These are phyloP conservation scores for Corynascus novoguineensis DNA, from an alignment of 495 filamentous ascomycete species.

Conservation along the genomic window DNA sequence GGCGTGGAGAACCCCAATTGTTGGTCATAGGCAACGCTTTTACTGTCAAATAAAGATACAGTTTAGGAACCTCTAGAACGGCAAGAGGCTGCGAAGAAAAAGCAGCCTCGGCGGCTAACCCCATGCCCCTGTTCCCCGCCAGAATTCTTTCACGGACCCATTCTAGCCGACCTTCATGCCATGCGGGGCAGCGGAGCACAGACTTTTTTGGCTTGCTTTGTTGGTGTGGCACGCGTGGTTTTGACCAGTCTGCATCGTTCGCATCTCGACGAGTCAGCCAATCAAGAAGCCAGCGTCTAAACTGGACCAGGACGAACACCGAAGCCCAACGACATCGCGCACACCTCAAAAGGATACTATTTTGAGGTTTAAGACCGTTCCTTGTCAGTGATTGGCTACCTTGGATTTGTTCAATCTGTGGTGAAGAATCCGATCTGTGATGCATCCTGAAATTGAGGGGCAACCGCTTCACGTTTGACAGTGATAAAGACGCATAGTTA, in stretches of 20 bases:
- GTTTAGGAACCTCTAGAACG: not conserved
- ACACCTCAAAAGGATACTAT: not conserved
- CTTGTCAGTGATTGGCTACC: no score
- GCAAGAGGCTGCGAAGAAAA: not conserved
- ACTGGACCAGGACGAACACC: not conserved
- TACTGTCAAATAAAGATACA: no score
- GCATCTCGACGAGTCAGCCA: conserved; percentile 7
- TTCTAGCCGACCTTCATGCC: not conserved
- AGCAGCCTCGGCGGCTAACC: conserved; percentile 6
- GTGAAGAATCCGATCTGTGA: no score
- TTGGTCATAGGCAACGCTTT: no score
- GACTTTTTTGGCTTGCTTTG: not conserved
- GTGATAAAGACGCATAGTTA: no score
- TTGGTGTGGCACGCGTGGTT: not conserved
- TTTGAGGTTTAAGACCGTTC: not conserved
- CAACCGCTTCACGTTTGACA: no score
- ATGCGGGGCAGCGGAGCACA: not conserved
- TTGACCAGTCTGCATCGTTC: not conserved
- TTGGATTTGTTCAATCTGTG: no score
- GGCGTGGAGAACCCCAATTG: no score
- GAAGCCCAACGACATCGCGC: not conserved
- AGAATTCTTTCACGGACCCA: not conserved
- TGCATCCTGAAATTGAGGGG: no score
- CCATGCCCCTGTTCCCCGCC: not conserved
- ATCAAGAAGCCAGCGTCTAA: conserved; percentile 10